These are phyloP conservation scores for Brassica napus DNA, from an alignment of 345 rosid genomes.

Conservation along the genomic window DNA sequence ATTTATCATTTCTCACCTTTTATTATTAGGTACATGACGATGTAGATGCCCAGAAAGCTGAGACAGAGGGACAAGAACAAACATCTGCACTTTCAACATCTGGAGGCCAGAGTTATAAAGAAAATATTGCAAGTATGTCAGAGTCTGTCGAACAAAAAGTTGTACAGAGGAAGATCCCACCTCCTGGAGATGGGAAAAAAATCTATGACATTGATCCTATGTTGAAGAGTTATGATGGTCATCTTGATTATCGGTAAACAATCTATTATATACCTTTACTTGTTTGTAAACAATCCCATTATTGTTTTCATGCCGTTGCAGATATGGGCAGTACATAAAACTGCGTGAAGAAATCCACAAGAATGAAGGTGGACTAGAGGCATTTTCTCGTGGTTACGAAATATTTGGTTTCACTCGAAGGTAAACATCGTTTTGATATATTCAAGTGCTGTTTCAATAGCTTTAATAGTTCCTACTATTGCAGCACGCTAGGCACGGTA, in stretches of 20 bases:
- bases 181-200: conserved; percentile 74
- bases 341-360: conserved; percentile 69
- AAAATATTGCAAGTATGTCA: conserved; percentile 34
- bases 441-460: not conserved
- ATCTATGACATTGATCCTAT: conserved; percentile 88
- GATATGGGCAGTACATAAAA: conserved; percentile 69
- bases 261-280: not conserved
- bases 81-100: conserved; percentile 37
- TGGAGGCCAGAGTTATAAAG: conserved; percentile 32
- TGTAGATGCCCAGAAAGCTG: conserved; percentile 2
- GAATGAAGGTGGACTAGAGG: conserved; percentile 88
- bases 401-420: conserved; percentile 82
- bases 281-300: conserved; percentile 11
- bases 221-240: conserved; percentile 53
- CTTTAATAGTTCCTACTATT: not conserved
- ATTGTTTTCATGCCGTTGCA: conserved; percentile 31
- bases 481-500: conserved; percentile 6
- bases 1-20: not conserved
- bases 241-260: conserved; percentile 82
- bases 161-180: conserved; percentile 51
- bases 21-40: conserved; percentile 18
- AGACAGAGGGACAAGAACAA: conserved; percentile 44
- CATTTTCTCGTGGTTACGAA: conserved; percentile 92
- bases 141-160: conserved; percentile 33
- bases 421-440: conserved; percentile 36